These are phyloP conservation scores for Crotalaria pallida DNA, from an alignment of 306 rosid genomes.

Conservation along the genomic window DNA sequence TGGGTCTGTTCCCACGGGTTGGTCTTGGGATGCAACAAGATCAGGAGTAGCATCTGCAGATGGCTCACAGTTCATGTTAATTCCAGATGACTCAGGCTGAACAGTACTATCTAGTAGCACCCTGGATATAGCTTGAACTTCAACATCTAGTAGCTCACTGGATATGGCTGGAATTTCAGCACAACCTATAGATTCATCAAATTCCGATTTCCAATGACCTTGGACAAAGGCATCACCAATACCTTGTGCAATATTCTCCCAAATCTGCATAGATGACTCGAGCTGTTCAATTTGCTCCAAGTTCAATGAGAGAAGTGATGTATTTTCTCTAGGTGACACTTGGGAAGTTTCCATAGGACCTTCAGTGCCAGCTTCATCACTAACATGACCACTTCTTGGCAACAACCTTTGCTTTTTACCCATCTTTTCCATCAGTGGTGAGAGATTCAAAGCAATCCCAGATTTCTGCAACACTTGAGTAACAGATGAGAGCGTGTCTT, in stretches of 20 bases:
- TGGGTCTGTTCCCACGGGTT: conserved; percentile 22
- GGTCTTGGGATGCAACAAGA: conserved; percentile 35
- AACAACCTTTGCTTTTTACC: conserved; percentile 57
- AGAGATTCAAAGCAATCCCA: conserved; percentile 34
- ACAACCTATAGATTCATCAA: conserved; percentile 47
- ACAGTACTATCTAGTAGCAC: conserved; percentile 38
- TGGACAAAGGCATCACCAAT: conserved; percentile 15
- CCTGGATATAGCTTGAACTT: no score
- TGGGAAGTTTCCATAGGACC: conserved; percentile 40
- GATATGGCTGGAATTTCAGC: conserved; percentile 43
- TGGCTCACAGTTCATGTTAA: conserved; percentile 63
- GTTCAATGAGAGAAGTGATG: conserved; percentile 12
- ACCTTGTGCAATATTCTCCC: conserved; percentile 52
- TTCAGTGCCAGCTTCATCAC: conserved; percentile 35
- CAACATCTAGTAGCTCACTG: conserved; percentile 39
- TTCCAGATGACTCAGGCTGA: conserved; percentile 48
- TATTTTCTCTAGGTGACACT: conserved; percentile 15
- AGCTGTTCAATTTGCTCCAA: conserved; percentile 46
- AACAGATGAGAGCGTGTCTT: conserved; percentile 40
- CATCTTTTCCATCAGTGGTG: conserved; percentile 38
- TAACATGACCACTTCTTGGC: conserved; percentile 32
- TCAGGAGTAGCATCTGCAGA: conserved; percentile 27
- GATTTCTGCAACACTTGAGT: conserved; percentile 50
- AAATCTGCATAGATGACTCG: conserved; percentile 54
- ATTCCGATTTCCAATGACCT: conserved; percentile 37